Base-by-base conservation (phyloP, 148 eudicot genomes). In the Rhododendron henanense region DNA sequence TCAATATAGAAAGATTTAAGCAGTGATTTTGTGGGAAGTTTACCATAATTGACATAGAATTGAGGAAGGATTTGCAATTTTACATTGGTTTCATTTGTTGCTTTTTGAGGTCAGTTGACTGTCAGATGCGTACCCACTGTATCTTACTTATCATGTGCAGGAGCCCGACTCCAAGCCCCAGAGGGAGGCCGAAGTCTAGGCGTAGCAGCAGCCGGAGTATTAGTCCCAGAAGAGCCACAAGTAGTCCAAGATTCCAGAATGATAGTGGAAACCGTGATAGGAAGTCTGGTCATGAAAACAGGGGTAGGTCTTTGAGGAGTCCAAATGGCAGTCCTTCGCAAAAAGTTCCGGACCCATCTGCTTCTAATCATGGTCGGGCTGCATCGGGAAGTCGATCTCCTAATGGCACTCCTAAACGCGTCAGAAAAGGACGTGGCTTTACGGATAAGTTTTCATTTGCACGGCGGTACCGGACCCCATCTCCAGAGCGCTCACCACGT, bases 381-480 rank as follows among this genome's bases (percentile, higher is more conserved):
- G 76, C 84, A 57, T 90, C 93, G 23, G 87, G 90, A 90, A 93
- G 94, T 84, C 94, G 91, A 83, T 93, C 98, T 88, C 93, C 94
- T 88, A 90, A 94, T 94, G 99, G 98, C 86, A 90, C 89, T 37
- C 92, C 92, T 13, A 95, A 92, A 88, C 99, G 98, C 18, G 53
- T 97, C 81, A 92, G 98, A 71, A 97, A 97, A 91, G 99, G 99
- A 4, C 94, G 99, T 76, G 99, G 99, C 81, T 97, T 97, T 88
- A 95, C 99, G 25, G 95, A 95, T 50, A 85, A 88, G 61, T 97
- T 89, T 83, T 85, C 95, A 14, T 97, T 91, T 90, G 99, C 94
- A 76, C 93, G 99, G 39, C 90, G 91, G 76, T 97, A 95, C 85
- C 95, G 93, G 44, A 95, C 98, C 53, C 99, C 98, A n/a, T 94